Conservation (phyloP, 345 rosid species). For the Arabis alpina region DNA sequence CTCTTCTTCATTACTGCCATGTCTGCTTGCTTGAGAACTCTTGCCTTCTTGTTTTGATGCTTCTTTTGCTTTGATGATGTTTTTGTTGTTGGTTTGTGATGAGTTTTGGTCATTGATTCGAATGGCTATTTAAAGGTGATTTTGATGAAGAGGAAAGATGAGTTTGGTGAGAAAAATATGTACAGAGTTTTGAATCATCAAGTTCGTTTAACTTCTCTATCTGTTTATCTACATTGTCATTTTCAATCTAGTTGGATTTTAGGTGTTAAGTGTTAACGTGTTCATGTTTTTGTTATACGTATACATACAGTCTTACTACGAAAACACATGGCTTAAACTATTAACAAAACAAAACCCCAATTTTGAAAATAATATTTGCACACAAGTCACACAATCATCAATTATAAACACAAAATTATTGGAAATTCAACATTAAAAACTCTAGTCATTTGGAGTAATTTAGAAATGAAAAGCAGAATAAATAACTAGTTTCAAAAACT, state of each 20-base stretch:
- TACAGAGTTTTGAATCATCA: neutral
- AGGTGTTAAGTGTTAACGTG: constrained; percentile 35
- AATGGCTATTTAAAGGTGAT: constrained; percentile 30
- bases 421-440: neutral
- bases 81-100: constrained; percentile 31
- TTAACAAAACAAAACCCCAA: neutral
- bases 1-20: constrained; percentile 41
- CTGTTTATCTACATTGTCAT: constrained; percentile 37
- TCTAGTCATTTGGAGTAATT: neutral
- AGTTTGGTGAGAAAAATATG: constrained; percentile 41
- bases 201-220: constrained; percentile 43
- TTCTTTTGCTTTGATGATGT: constrained; percentile 31
- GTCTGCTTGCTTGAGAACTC: constrained; percentile 29
- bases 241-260: constrained; percentile 35
- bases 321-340: neutral
- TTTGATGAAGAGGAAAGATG: constrained; percentile 18
- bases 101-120: constrained; percentile 29
- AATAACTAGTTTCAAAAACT: constrained; percentile 1
- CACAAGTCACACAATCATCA: neutral
- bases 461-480: neutral
- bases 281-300: constrained; percentile 12
- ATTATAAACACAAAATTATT: neutral
- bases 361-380: neutral
- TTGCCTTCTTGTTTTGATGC: constrained; percentile 2
- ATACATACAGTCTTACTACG: neutral